phyloP scores from a whole-genome alignment of 1,284 basidiomycete genomes.

The Pseudozyma hubeiensis region DNA sequence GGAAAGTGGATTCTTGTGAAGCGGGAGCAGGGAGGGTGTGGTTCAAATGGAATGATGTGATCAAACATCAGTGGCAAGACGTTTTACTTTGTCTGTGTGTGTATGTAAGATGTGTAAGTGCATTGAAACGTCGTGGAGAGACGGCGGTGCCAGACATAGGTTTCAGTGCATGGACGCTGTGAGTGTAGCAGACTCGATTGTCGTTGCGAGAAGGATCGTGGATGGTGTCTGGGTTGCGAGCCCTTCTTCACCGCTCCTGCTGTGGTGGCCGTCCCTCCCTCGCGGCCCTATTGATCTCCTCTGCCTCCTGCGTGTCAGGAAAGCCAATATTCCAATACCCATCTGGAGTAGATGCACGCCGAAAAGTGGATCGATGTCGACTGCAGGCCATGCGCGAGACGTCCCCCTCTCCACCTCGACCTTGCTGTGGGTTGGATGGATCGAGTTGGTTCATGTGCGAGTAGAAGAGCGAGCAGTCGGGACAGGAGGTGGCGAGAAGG shows the following conservation, averaged over 20 bases:
- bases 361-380: constrained; percentile 27
- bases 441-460: constrained; percentile 16
- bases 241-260: no score
- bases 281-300: constrained; percentile 21
- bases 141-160: no score
- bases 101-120: no score
- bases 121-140: no score
- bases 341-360: constrained; percentile 21
- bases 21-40: not conserved
- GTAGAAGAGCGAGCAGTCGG: constrained; percentile 44
- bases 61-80: not conserved
- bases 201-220: no score
- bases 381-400: constrained; percentile 26
- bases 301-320: constrained; percentile 35
- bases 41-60: not conserved
- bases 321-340: constrained; percentile 50
- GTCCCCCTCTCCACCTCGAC: not conserved
- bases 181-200: no score
- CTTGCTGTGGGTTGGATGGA: not conserved
- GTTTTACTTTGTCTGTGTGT: not conserved
- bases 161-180: no score
- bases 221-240: no score
- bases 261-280: not conserved
- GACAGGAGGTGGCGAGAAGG: constrained; percentile 30
- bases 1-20: constrained; percentile 83